A percentile compares a stretch with the other conserved stretches of the same genome.
Evolutionary conservation across 306 rosid species (phyloP).

Genomic region (Hylodesmum podocarpum): DNA sequence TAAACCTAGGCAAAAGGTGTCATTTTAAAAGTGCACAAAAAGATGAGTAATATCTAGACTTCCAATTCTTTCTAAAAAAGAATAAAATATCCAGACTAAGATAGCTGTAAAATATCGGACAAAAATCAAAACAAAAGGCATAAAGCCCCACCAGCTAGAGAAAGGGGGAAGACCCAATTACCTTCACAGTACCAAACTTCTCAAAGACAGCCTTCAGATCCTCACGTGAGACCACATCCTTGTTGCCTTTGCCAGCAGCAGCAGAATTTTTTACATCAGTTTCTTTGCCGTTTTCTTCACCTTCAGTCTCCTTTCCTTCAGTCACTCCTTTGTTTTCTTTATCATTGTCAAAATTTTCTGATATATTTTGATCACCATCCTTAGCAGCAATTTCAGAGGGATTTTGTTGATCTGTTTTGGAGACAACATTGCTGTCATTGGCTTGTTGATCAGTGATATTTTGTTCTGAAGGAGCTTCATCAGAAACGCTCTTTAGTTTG

Average conservation of each 20-base stretch:
- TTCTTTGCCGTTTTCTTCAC: conserved; percentile 44
- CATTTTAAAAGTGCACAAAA: background rate
- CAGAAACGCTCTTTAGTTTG: conserved; percentile 47
- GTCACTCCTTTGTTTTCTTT: conserved; percentile 39
- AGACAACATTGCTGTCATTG: conserved; percentile 23
- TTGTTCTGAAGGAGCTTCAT: conserved; percentile 43
- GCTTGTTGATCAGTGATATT: conserved; percentile 38
- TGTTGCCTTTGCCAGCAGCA: conserved; percentile 49
- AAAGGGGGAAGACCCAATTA: conserved; percentile 17
- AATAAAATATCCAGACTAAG: background rate
- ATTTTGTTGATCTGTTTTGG: conserved; percentile 36
- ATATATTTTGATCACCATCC: conserved; percentile 28
- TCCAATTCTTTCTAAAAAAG: too few relatives aligned
- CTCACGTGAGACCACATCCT: conserved; percentile 73
- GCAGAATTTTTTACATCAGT: conserved; percentile 47
- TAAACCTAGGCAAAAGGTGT: background rate
- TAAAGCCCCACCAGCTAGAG: background rate
- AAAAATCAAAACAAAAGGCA: background rate
- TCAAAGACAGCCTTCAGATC: conserved; percentile 71
- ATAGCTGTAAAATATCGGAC: background rate
- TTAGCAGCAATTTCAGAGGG: conserved; percentile 23
- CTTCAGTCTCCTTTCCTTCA: conserved; percentile 49
- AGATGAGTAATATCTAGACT: too few relatives aligned
- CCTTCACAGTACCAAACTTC: conserved; percentile 87
- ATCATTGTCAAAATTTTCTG: conserved; percentile 29